A percentile compares a stretch with the other conserved stretches of the same genome.
These are phyloP conservation scores for Filosporella fistucella DNA, from an alignment of 495 filamentous ascomycete species.

Conservation along the genomic window DNA sequence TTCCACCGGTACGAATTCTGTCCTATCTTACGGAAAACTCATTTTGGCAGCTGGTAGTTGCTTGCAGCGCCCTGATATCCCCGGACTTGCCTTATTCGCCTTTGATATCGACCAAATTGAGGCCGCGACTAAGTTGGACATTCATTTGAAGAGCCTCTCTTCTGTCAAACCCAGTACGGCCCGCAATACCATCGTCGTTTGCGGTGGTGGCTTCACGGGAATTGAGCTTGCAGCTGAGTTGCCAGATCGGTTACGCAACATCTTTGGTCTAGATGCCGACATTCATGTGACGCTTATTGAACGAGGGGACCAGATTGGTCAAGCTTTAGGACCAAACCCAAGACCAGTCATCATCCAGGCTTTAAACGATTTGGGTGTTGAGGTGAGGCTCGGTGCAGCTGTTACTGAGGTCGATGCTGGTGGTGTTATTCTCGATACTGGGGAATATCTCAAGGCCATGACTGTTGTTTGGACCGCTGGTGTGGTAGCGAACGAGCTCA, in stretches of 20 bases:
- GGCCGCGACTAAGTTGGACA: not conserved
- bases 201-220: constrained; percentile 24
- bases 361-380: constrained; percentile 9
- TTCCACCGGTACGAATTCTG: not conserved
- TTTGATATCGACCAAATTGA: constrained; percentile 2
- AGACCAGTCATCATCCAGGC: constrained; percentile 18
- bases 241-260: constrained; percentile 13
- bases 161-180: constrained; percentile 16
- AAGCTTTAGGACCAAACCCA: constrained; percentile 12
- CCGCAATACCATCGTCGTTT: constrained; percentile 22
- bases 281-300: constrained; percentile 17
- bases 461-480: constrained; percentile 25
- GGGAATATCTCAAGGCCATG: constrained; percentile 21
- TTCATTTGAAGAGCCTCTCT: constrained; percentile 5
- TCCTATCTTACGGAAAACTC: not conserved
- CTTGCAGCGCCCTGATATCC: constrained; percentile 1
- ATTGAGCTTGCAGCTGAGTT: constrained; percentile 23
- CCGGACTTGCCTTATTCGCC: not conserved
- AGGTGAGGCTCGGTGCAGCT: constrained; percentile 7
- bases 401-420: constrained; percentile 11
- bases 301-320: constrained; percentile 12
- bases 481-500: constrained; percentile 19
- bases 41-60: not conserved
- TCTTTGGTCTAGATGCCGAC: constrained; percentile 14
- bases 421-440: constrained; percentile 14